phyloP scores from a whole-genome alignment of 2,329 filamentous ascomycete species.

The Lasiodiplodia hormozganensis region DNA sequence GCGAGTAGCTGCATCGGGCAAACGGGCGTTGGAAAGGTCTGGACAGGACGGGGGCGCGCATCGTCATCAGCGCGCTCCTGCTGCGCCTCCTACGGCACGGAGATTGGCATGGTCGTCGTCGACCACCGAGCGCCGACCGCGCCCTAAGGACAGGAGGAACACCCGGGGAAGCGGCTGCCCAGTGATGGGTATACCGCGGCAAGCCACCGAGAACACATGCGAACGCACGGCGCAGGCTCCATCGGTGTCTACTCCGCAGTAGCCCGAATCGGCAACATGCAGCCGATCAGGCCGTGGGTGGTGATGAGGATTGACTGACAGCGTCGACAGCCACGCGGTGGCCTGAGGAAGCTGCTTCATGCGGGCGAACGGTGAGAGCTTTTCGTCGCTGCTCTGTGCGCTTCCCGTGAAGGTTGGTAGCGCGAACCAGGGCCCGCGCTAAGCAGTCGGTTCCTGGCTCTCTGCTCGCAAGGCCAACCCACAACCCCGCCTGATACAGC shows the following conservation, averaged over 20 bases:
- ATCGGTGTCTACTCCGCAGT: no score
- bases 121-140: neutral
- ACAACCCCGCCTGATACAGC: neutral
- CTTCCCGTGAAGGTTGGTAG: slow-evolving; percentile 23
- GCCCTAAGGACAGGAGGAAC: neutral
- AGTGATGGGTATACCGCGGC: neutral
- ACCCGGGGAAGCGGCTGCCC: neutral
- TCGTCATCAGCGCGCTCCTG: neutral
- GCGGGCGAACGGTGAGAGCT: no score
- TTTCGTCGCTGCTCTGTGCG: slow-evolving; percentile 10
- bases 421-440: slow-evolving; percentile 3
- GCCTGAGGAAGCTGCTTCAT: neutral
- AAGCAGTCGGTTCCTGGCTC: no score
- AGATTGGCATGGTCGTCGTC: neutral
- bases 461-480: neutral
- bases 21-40: neutral
- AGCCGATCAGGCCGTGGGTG: no score
- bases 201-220: neutral
- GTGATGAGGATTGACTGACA: no score
- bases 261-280: no score
- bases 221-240: no score
- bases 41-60: neutral
- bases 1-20: neutral
- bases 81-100: neutral
- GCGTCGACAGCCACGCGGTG: no score